Evolutionary conservation across 352 stramenopile genomes (phyloP).

Genomic region (Phytophthora agathidicida): DNA sequence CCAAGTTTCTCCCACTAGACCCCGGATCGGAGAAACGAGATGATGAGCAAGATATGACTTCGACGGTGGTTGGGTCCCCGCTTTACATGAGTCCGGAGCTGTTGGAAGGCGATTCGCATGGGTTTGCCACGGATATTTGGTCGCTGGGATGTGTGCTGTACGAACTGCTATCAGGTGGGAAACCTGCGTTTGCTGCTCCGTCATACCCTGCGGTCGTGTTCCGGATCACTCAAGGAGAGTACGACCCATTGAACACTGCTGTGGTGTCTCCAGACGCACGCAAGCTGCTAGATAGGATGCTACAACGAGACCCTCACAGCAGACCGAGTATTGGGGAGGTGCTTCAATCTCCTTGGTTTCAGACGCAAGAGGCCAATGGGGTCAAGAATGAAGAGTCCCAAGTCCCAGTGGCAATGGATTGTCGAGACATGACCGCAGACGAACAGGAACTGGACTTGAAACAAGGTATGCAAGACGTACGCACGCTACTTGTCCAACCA

Average conservation of each 20-base stretch:
- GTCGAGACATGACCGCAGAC: neutral
- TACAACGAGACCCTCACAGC: conserved; percentile 23
- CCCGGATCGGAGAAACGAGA: neutral
- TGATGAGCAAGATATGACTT: conserved; percentile 29
- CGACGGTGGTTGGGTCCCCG: conserved; percentile 67
- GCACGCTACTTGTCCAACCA: neutral
- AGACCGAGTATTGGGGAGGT: conserved; percentile 20
- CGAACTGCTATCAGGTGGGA: conserved; percentile 54
- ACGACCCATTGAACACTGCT: conserved; percentile 26
- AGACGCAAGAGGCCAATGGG: neutral
- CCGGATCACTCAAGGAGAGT: conserved; percentile 47
- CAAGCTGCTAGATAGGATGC: conserved; percentile 33
- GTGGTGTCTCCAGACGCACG: conserved; percentile 20
- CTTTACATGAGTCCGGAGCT: conserved; percentile 85
- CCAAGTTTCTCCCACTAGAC: conserved; percentile 41
- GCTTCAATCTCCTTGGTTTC: conserved; percentile 21
- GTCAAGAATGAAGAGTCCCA: neutral
- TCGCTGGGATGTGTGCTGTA: conserved; percentile 86
- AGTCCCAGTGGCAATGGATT: neutral
- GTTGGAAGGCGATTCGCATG: conserved; percentile 60
- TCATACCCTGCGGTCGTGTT: conserved; percentile 58
- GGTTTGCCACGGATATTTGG: conserved; percentile 74
- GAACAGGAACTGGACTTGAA: neutral
- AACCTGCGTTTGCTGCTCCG: conserved; percentile 64
- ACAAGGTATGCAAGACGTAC: neutral